Evolutionary conservation across 108 stramenopile genomes (phyloP), one percentile per base, ranked within the genome.

Genomic region (Mediolabrus comicus): DNA sequence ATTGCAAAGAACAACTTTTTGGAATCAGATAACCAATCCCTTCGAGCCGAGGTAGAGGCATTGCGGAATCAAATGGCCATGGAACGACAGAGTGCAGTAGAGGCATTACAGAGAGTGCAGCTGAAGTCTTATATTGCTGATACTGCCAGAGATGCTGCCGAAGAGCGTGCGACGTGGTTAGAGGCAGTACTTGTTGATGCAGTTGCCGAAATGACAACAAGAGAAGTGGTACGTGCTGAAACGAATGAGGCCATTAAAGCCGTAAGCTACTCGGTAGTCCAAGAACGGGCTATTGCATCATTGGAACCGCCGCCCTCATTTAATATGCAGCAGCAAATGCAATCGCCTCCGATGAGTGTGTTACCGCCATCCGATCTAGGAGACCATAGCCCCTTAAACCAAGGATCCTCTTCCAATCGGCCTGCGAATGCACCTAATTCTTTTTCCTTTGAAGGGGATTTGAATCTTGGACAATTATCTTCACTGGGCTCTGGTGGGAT

Each of bases 101-200:
- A 77, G 43, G 69, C 75, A 6, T 55, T 77, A 3, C 75, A 77
- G 53, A 63, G 67, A 3, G 75, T 77, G 14, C 75, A 77, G 46
- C 69, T 77, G 12, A 77, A 77, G 46, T 68, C 75, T 0, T 77
- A 69, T 64, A 77, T 77, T 28, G 67, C 68, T 16, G 75, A 77
- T 39, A 77, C 75, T n/a, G 68, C 75, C 24, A 49, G 61, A 10
- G 63, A 57, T 41, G 62, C 75, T 8, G 68, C 75, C 1, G 41
- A 53, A 41, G 75, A 77, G 28, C 75, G 69, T 53, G 68, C 59
- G 12, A 32, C 62, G 8, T 38, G 59, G 28, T n/a, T 77, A 22
- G 75, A 77, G 36, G 39, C 31, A n/a, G 14, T 77, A 53, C 25
- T 77, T 9, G 19, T 60, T 8, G 38, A 65, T 29, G 14, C 49